A percentile compares a stretch with the other conserved stretches of the same genome.
phyloP scores from a whole-genome alignment of 2,329 filamentous ascomycete species.

The Aspergillus puulaauensis region DNA sequence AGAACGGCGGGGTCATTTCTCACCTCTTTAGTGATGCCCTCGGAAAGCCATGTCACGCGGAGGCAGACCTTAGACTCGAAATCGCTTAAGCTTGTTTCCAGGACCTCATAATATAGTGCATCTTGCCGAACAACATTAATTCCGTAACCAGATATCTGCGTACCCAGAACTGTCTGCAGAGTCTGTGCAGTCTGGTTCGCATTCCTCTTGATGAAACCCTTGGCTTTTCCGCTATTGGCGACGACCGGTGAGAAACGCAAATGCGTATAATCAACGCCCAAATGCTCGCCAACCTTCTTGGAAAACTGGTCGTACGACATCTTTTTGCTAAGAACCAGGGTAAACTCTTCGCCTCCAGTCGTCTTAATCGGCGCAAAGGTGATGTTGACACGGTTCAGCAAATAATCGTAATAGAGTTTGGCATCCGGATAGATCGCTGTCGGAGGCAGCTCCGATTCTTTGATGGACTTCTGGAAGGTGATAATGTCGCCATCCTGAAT shows the following conservation, averaged over 20 bases:
- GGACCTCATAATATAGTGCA: constrained; percentile 83
- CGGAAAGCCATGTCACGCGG: constrained; percentile 79
- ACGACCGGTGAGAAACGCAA: constrained; percentile 89
- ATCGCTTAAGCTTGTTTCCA: constrained; percentile 92
- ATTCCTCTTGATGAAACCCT: constrained; percentile 72
- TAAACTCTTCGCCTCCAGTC: constrained; percentile 64
- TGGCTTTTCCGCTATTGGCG: constrained; percentile 71
- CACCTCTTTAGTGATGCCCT: constrained; percentile 89
- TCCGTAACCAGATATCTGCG: constrained; percentile 69
- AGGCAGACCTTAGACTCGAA: constrained; percentile 88
- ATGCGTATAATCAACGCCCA: constrained; percentile 79
- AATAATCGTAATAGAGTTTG: constrained; percentile 87
- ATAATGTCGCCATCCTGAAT: constrained; percentile 97
- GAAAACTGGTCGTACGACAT: constrained; percentile 86
- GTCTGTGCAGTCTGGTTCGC: constrained; percentile 67
- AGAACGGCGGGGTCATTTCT: constrained; percentile 21
- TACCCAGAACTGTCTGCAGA: constrained; percentile 75
- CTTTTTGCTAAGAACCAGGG: constrained; percentile 78
- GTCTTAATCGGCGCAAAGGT: constrained; percentile 68
- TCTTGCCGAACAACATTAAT: constrained; percentile 70
- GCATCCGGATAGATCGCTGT: constrained; percentile 63
- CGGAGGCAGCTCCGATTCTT: constrained; percentile 39
- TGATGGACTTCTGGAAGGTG: constrained; percentile 75
- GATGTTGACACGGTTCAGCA: constrained; percentile 78
- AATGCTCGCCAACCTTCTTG: constrained; percentile 74